Base-by-base conservation (phyloP, 176 grass and related monocot species). In the Ampelocalamus luodianensis region DNA sequence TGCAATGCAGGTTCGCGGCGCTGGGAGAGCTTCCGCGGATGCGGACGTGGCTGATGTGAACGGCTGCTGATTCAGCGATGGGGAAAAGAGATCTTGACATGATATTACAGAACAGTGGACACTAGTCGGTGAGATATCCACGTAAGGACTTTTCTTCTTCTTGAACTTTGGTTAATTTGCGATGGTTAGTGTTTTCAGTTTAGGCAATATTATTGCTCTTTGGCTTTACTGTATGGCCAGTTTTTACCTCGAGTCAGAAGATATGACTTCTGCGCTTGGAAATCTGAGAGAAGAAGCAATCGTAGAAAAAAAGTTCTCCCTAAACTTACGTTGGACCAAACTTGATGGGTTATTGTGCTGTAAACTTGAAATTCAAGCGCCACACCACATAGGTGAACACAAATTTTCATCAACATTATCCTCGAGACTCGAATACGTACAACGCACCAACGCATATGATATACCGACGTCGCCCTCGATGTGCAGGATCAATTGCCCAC, bases 61-160 rank as follows among this genome's bases (percentile, higher is more conserved):
- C 44, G 10, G 17, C n/a, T 53, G 86, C 74, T 39, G 60, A 59
- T 15, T 73, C 81, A 58, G 87, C 81, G 24, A 7, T 24, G 22
- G 1, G 55, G 14, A 36, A 7, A 12, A 22, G 10, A 5, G 68
- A 56, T 74, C 59, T 64, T 66, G 27, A 50, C 74, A 59, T 65
- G 78, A 67, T 38, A 73, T 39, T 9, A 26, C 18, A 0, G 36
- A 74, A 20, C 16, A 1, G 46, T 51, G 71, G 50, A 4, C 6
- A 10, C 55, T 26, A 16, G 71, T 18, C 17, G 45, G 71, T 10
- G 16, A 32, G 23, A 9, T 32, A 50, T 20, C 46, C 26, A 34
- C 71, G 71, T 6, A 10, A 32, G 0, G 17, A 15, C 16, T 8
- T 18, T 18, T 73, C 26, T 54, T 6, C 50, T 54, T 7, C 18